Base-by-base conservation (phyloP, 1,139 yeast genomes). In the Lizanozyma gosingica region DNA sequence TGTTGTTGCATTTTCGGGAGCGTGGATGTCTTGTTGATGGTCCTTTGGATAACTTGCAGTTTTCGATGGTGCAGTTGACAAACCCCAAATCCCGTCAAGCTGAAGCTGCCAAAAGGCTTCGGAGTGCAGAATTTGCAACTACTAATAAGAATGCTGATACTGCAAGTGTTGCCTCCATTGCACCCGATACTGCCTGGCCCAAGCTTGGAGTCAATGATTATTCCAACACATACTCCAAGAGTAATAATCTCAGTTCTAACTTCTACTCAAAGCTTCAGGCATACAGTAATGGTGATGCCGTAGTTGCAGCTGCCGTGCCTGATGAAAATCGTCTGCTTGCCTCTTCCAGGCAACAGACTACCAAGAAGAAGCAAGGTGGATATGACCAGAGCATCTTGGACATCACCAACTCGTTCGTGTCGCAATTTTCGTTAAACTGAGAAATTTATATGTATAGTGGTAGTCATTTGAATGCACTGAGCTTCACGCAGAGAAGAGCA, bases 21-120 rank as follows among this genome's bases (percentile, higher is more conserved):
- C 77, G 76, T 47, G 95, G 95, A 1, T 83, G 94, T 59, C 68
- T 90, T 39, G 97, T 90, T 29, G 97, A 90, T 58, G 97, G 97
- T n/a, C 79, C 88, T 2, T 67, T 90, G 50, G 92, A 83, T 45
- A 83, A 80, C 51, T 69, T 90, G 47, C 94, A 83, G 55, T 66
- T 83, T 37, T 80, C 86, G 43, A 72, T 78, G 53, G 80, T 85
- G 18, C 88, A 78, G 49, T 65, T 83, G 47, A 16, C 34, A n/a
- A 48, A 22, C 29, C 29, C 29, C 29, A 22, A 22, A 22, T 6
- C 29, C 29, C 6, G 11, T 6, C 6, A 11, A 22, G 29, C 29
- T 22, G 29, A 22, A 6, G 29, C 29, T 6, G 29, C 11, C 11
- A 22, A 22, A 22, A 22, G 11, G 11, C 29, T 22, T 6, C 29